Percentiles rank a stretch among this genome's conserved stretches.
These are phyloP conservation scores for Lachancea thermotolerans DNA, from an alignment of 805 yeast species.

Conservation along the genomic window DNA sequence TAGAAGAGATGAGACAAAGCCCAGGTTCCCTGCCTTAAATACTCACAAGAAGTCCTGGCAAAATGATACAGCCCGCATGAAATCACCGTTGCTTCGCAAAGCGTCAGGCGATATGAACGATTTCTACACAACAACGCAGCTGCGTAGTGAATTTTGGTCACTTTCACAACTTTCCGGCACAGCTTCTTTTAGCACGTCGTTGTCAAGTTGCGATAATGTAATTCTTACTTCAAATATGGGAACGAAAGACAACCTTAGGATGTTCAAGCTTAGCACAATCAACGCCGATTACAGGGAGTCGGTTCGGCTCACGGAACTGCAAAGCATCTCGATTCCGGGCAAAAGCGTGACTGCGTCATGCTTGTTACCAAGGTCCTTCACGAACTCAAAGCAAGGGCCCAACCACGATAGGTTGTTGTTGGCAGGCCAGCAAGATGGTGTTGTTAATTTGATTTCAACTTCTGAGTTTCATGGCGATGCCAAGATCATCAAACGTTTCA, in stretches of 20 bases:
- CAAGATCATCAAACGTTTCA: conserved; percentile 68
- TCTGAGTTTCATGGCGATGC: conserved; percentile 47
- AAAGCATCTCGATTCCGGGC: conserved; percentile 24
- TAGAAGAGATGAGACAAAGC: conserved; percentile 9
- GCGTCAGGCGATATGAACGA: conserved; percentile 27
- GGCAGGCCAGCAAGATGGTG: conserved; percentile 76
- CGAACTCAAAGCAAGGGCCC: conserved; percentile 6
- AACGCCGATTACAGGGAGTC: not conserved
- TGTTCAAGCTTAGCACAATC: conserved; percentile 7
- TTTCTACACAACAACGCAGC: conserved; percentile 21
- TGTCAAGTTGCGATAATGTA: conserved; percentile 12
- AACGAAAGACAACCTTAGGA: conserved; percentile 14
- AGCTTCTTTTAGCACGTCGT: conserved; percentile 8
- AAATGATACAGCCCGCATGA: conserved; percentile 15
- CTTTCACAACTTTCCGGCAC: conserved; percentile 10
- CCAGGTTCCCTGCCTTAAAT: not conserved
- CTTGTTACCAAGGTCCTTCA: conserved; percentile 10
- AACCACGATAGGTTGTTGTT: conserved; percentile 30
- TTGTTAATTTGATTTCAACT: conserved; percentile 62
- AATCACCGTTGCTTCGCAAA: conserved; percentile 22
- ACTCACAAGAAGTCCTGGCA: conserved; percentile 18
- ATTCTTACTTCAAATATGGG: conserved; percentile 16
- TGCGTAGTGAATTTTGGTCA: conserved; percentile 24
- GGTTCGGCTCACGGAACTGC: conserved; percentile 16
- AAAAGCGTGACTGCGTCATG: conserved; percentile 14